Base-by-base conservation (phyloP, 306 rosid genomes). In the Ormosia semicastrata region DNA sequence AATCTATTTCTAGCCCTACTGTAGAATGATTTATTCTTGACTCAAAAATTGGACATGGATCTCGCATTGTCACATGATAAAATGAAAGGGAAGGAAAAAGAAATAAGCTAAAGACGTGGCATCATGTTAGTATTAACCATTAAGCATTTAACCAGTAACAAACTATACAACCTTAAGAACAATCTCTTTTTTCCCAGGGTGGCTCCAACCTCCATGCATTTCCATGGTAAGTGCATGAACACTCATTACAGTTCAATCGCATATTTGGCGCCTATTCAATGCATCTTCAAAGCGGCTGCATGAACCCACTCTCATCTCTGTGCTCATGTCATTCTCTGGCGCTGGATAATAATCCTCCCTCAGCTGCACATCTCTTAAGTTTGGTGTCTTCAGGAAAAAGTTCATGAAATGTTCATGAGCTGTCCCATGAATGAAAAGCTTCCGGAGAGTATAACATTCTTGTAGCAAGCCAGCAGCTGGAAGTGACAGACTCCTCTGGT, bases 281-380 rank as follows among this genome's bases (percentile, higher is more conserved):
- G 95, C 95, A 53, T 90, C 98, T 82, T 95, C 98, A 85, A 95
- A 95, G 36, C 97, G 97, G 88, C 95, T 65, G 78, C 98, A 93
- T 1, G 98, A 95, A 56, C 88, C 91, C 32, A 85, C 93, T 78
- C 97, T 91, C 97, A 94, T 94, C 84, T 93, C 98, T 30, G 97
- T 92, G 62, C 97, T 95, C 94, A 80, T 93, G 82, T 95, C 98
- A 43, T 89, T 91, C 79, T 89, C 98, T 0, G 98, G 98, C 0
- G 98, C 98, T 0, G 98, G 97, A 66, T 93, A 91, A 82, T 93
- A 93, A 84, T 93, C 97, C 73, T 73, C 94, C 75, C 98, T 85
- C 37, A 91, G 88, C 74, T 91, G 98, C 46, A 91, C 97, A 70
- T 95, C 98, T 80, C 98, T 88, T 18, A 89, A 81, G 79, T 86